Evolutionary conservation across 495 filamentous ascomycete species (phyloP), one percentile per base, ranked within the genome.

Genomic region (Pyronema omphalodes): DNA sequence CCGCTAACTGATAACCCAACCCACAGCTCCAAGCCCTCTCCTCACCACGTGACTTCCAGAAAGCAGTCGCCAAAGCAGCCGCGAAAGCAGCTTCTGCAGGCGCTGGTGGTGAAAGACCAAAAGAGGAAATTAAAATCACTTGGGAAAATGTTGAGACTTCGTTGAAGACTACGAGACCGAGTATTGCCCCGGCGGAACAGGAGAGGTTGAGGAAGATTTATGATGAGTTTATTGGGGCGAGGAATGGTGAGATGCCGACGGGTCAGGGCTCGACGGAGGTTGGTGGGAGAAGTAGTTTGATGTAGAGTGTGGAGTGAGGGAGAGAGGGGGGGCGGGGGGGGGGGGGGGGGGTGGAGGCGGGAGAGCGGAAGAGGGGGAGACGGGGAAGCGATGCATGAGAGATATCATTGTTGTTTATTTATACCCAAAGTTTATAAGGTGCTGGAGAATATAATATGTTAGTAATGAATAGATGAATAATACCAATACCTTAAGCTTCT

Each of bases 191-290:
- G 2, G 71, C 83, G 29, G 91, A 98, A 70, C 74, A 80, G 60
- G 71, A 67, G 60, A 73, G 89, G 57, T 62, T 98, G 57, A 73
- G 75, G 62, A 74, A 71, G 6, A 94, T 98, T 55, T 98, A 98
- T 65, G 71, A 74, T 6, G 93, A 96, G 71, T 98, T 98, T 71
- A 76, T 94, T 4, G 81, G 81, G 6, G 87, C 86, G 7, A 74
- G 91, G 55, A 93, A 86, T 66, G 91, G 91, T 23, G 91, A 95
- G 66, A 86, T 98, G 86, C 83, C 76, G 40, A 88, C 79, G 67
- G 91, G 91, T 8, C 83, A 98, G 67, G 87, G 83, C 0, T 78
- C 78, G 23, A 91, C 77, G 66, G 91, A 98, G 68, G 76, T 98
- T 65, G 91, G 91, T 3, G 93, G 91, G 17, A 71, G 91, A 63